A percentile compares a stretch with the other conserved stretches of the same genome.
These are phyloP conservation scores for Cnidoscolus chayamansa DNA, from an alignment of 441 rosid species.

Conservation along the genomic window DNA sequence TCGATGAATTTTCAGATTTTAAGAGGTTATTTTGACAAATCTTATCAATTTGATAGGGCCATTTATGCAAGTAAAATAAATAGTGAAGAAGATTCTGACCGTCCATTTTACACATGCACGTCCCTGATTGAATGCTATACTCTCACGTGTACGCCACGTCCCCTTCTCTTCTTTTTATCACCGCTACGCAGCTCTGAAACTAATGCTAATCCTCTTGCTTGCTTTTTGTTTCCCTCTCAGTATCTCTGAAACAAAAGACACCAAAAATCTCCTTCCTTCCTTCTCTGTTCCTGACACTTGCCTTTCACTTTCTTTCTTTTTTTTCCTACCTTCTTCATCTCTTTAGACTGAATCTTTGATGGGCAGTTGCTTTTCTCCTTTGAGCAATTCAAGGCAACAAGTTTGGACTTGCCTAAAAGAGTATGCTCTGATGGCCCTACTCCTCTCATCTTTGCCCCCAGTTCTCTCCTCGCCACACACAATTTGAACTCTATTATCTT, in stretches of 20 bases:
- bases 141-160: conserved; percentile 39
- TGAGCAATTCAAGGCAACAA: conserved; percentile 44
- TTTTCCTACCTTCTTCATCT: conserved; percentile 6
- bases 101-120: conserved; percentile 25
- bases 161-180: conserved; percentile 26
- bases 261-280: neutral
- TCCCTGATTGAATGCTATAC: conserved; percentile 21
- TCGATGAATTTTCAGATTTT: too few species aligned
- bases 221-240: conserved; percentile 30
- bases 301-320: conserved; percentile 14
- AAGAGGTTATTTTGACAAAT: too few species aligned
- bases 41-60: too few species aligned
- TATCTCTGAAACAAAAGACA: conserved; percentile 34
- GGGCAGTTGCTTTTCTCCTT: conserved; percentile 12
- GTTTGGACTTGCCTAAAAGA: conserved; percentile 30
- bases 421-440: conserved; percentile 3
- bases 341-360: conserved; percentile 40
- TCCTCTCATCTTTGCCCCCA: conserved; percentile 3
- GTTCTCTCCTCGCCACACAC: neutral
- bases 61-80: too few species aligned
- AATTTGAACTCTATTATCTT: neutral
- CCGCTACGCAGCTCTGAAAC: neutral
- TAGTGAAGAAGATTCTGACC: conserved; percentile 12
- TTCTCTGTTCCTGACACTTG: conserved; percentile 24
- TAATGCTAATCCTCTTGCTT: neutral